Percentiles rank a stretch among this genome's conserved stretches.
Evolutionary conservation across 352 stramenopile genomes (phyloP).

Genomic region (Globisporangium emineosum): DNA sequence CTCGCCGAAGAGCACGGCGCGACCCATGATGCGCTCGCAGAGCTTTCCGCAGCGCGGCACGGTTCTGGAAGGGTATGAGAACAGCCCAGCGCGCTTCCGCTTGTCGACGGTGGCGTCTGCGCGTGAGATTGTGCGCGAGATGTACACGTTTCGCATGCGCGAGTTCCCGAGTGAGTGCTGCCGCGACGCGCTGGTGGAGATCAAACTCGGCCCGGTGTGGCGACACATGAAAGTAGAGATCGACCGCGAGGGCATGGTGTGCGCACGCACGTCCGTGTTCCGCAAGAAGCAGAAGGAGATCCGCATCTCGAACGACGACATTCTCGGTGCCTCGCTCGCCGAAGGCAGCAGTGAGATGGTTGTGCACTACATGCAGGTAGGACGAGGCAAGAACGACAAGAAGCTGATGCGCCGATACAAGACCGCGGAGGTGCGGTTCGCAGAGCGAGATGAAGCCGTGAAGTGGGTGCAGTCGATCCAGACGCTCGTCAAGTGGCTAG

Average conservation of each 20-base stretch:
- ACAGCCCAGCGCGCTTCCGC: conserved; percentile 51
- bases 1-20: conserved; percentile 10
- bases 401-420: conserved; percentile 56
- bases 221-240: conserved; percentile 46
- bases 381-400: conserved; percentile 46
- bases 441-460: conserved; percentile 22
- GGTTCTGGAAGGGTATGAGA: conserved; percentile 54
- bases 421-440: conserved; percentile 37
- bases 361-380: conserved; percentile 67
- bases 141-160: conserved; percentile 54
- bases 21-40: conserved; percentile 39
- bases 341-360: conserved; percentile 27
- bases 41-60: conserved; percentile 56
- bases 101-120: conserved; percentile 56
- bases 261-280: conserved; percentile 52
- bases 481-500: conserved; percentile 65
- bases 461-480: conserved; percentile 44
- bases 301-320: conserved; percentile 48
- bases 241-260: conserved; percentile 53
- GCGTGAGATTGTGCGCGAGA: conserved; percentile 64
- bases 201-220: conserved; percentile 52
- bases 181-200: conserved; percentile 28
- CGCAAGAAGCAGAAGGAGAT: conserved; percentile 58
- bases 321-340: conserved; percentile 39
- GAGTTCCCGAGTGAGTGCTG: conserved; percentile 54